Base-by-base conservation (phyloP, 345 rosid genomes). In the Eucalyptus cloeziana region DNA sequence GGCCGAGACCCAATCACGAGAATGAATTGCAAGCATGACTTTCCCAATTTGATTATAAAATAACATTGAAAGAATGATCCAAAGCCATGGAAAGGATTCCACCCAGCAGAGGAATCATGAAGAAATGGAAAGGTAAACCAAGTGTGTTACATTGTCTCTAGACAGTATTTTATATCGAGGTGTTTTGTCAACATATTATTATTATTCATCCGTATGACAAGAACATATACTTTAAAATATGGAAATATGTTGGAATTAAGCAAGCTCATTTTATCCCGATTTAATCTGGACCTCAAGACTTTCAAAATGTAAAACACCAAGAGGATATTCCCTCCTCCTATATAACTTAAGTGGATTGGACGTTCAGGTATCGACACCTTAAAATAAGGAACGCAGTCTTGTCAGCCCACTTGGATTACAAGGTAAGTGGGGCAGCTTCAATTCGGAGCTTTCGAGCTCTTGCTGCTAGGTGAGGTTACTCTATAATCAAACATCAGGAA, bases 281-380 rank as follows among this genome's bases (percentile, higher is more conserved):
- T 52, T 1, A 52, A 52, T 52, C 1, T 52, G 0, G 10, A 52
- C 0, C 25, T 52, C 2, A 10, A 19, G 2, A 52, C 24, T 52
- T 52, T 7, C 0, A 7, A 2, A 24, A 52, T 3, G 10, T 52
- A 52, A 52, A 52, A 52, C 4, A 19, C 1, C 5, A 7, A 52
- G 24, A 52, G 22, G 0, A 7, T 52, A 52, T 52, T 19, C 24
- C 0, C 24, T 52, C 24, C 24, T 52, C 56, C 56, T 52, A 19
- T 19, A 19, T 7, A 21, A 52, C 0, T 52, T 52, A 52, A 52
- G 58, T 24, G 9, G 10, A 19, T 1, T 1, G 0, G 7, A 2
- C 0, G 2, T 52, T 10, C 2, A 19, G 0, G 4, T 19, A 52
- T 52, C 25, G 10, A 21, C 10, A 19, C 25, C 10, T 52, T 52